Evolutionary conservation across 148 eudicot genomes (phyloP), one percentile per base, ranked within the genome.

Genomic region (Amaranthus palmeri): DNA sequence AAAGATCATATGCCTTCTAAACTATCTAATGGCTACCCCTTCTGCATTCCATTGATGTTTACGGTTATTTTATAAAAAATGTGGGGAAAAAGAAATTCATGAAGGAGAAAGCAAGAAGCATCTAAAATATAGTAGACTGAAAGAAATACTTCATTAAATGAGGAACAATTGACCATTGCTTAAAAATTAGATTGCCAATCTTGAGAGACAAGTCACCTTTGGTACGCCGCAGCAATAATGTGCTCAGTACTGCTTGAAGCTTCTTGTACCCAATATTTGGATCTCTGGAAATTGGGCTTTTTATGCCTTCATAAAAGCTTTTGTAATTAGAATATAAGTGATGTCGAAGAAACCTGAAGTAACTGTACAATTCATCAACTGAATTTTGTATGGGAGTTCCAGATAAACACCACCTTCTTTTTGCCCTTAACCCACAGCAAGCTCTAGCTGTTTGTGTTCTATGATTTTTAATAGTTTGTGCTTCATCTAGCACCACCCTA

Each of bases 331-430:
- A 83, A 85, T 91, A 95, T 8, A 93, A 90, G 49, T 95, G 92
- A 77, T 90, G 91, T 73, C 83, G 87, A 84, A 95, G 81, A 83
- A 89, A 95, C 73, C 93, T 87, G 81, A 95, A 95, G 79, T 95
- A 95, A 74, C 99, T 95, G 81, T 82, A 95, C 78, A 95, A 65
- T 72, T 95, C 99, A 82, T 95, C 99, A 67, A 95, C 74, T 41
- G 97, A 78, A 86, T 95, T 95, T 72, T 95, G 99, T 79, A 95
- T 92, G 4, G 99, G 99, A 11, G 99, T 92, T 76, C 99, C 99
- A 71, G 99, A 95, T 82, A 95, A 83, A 83, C 99, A 95, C 99
- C 99, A 95, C 68, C 99, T 83, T 65, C 82, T 84, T 76, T 95
- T 95, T 41, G 99, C 99, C 84, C 93, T 83, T 74, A 95, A 85